Evolutionary conservation across 257 asterid genomes (phyloP).

Genomic region (Pogostemon cablin): DNA sequence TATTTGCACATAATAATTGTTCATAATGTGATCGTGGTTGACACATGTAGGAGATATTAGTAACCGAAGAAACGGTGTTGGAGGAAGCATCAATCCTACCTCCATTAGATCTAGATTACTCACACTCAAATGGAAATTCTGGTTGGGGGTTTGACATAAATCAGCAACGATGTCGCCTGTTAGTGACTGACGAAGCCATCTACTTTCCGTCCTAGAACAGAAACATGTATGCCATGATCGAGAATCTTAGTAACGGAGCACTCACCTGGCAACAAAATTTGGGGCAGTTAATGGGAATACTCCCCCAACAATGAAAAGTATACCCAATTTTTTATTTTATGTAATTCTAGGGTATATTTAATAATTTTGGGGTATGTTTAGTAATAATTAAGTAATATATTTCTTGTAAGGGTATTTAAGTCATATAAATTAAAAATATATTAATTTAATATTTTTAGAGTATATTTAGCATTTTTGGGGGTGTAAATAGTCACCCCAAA

Average conservation of each 20-base stretch:
- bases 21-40: constrained; percentile 42
- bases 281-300: constrained; percentile 57
- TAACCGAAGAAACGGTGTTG: constrained; percentile 50
- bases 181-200: constrained; percentile 49
- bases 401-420: too few relatives aligned
- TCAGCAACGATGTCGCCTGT: constrained; percentile 59
- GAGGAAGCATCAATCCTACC: constrained; percentile 50
- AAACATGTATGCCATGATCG: constrained; percentile 55
- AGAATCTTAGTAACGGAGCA: constrained; percentile 44
- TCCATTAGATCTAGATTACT: constrained; percentile 34
- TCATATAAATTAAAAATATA: too few relatives aligned
- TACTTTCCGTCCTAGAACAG: constrained; percentile 89
- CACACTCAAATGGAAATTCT: constrained; percentile 59
- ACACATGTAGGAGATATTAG: constrained; percentile 69
- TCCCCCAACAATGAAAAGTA: constrained; percentile 28
- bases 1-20: too few relatives aligned
- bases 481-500: too few relatives aligned
- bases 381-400: too few relatives aligned
- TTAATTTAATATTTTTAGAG: too few relatives aligned
- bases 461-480: too few relatives aligned
- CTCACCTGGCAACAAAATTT: constrained; percentile 63
- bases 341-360: too few relatives aligned
- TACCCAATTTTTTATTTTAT: too few relatives aligned
- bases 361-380: too few relatives aligned
- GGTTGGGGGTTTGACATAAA: constrained; percentile 65